phyloP scores from a whole-genome alignment of 306 rosid species.

The Acacia acuminata region DNA sequence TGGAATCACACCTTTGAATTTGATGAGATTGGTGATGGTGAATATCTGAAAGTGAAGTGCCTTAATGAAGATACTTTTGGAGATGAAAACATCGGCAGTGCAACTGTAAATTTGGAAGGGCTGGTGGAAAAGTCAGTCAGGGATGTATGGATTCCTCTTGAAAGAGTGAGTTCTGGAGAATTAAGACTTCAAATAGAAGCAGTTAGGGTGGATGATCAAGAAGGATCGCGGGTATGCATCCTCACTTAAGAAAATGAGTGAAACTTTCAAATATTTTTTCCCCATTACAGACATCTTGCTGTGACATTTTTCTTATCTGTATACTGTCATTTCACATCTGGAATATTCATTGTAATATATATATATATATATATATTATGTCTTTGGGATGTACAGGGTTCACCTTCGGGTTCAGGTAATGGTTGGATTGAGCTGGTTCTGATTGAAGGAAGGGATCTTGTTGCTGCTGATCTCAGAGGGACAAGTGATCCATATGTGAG shows the following conservation, averaged over 20 bases:
- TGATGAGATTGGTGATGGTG: slow-evolving; percentile 83
- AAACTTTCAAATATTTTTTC: slow-evolving; percentile 15
- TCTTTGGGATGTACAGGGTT: slow-evolving; percentile 54
- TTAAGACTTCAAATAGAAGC: slow-evolving; percentile 87
- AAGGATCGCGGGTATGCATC: slow-evolving; percentile 75
- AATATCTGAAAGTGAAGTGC: slow-evolving; percentile 78
- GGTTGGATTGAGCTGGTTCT: slow-evolving; percentile 93
- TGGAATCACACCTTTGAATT: slow-evolving; percentile 86
- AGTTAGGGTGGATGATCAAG: slow-evolving; percentile 60
- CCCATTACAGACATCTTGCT: background rate
- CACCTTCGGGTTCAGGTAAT: slow-evolving; percentile 37
- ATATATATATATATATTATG: too few species aligned
- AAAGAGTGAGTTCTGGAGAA: slow-evolving; percentile 91
- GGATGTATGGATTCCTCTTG: slow-evolving; percentile 97
- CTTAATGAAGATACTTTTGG: slow-evolving; percentile 70
- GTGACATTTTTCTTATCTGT: slow-evolving; percentile 1
- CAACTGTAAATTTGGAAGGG: slow-evolving; percentile 96
- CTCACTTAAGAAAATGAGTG: slow-evolving; percentile 18
- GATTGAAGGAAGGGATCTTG: slow-evolving; percentile 84
- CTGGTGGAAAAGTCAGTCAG: slow-evolving; percentile 58
- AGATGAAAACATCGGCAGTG: slow-evolving; percentile 83
- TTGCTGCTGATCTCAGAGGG: slow-evolving; percentile 97
- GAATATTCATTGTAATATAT: slow-evolving; percentile 20
- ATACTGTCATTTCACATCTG: slow-evolving; percentile 9
- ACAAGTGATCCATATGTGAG: slow-evolving; percentile 97